These are phyloP conservation scores for Grosmannia penicillata DNA, from an alignment of 2,329 filamentous ascomycete genomes.

Conservation along the genomic window DNA sequence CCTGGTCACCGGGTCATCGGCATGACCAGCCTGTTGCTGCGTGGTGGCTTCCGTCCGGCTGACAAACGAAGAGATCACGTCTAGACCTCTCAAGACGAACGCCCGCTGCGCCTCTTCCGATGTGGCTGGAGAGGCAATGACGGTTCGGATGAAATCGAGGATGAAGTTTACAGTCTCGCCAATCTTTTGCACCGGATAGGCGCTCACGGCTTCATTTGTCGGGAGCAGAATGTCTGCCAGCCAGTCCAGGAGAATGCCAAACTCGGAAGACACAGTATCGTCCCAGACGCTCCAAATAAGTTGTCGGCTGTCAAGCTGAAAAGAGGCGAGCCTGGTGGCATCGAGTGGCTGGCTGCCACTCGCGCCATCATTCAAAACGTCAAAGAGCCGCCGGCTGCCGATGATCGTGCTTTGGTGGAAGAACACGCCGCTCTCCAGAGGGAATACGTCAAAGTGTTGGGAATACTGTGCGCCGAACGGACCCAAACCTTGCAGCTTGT, in stretches of 20 bases:
- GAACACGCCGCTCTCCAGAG: slow-evolving; percentile 37
- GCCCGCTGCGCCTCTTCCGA: slow-evolving; percentile 19
- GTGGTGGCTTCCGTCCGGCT: slow-evolving; percentile 15
- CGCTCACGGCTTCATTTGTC: too few species aligned
- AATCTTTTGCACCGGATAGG: slow-evolving; percentile 1
- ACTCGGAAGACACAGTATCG: slow-evolving; percentile 41
- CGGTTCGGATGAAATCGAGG: slow-evolving; percentile 29
- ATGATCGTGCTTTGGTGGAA: slow-evolving; percentile 46
- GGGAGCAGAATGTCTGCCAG: slow-evolving; percentile 16
- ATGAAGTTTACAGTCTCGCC: slow-evolving; percentile 28
- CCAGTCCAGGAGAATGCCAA: slow-evolving; percentile 47
- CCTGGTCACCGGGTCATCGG: slow-evolving; percentile 9
- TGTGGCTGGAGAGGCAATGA: slow-evolving; percentile 23
- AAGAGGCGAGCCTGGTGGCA: slow-evolving; percentile 6
- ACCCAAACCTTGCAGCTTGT: slow-evolving; percentile 37
- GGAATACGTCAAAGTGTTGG: slow-evolving; percentile 47
- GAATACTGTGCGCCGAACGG: slow-evolving; percentile 48
- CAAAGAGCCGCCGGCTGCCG: slow-evolving; percentile 34
- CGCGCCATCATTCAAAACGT: slow-evolving; percentile 19
- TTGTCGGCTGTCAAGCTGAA: slow-evolving; percentile 30
- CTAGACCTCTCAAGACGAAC: slow-evolving; percentile 28
- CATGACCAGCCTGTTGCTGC: background rate
- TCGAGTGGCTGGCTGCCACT: slow-evolving; percentile 17
- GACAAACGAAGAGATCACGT: slow-evolving; percentile 27
- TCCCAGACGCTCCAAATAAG: slow-evolving; percentile 44